Conservation (phyloP, 2,329 filamentous ascomycete species). For the Hirsutella rhossiliensis region DNA sequence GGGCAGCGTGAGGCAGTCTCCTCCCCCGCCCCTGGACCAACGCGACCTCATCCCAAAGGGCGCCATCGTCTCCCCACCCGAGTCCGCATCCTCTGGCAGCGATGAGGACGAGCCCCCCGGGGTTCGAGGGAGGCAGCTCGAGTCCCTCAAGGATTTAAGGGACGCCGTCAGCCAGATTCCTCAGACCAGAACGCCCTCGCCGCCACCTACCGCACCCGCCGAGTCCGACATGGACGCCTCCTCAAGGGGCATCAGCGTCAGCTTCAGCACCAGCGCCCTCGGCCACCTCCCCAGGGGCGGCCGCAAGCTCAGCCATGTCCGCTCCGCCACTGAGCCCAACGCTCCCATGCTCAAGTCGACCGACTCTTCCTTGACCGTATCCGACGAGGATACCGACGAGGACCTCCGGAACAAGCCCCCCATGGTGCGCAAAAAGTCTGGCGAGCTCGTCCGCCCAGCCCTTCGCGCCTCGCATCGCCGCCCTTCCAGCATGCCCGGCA, state of each 20-base stretch:
- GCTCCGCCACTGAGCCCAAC: constrained; percentile 44
- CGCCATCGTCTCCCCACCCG: constrained; percentile 82
- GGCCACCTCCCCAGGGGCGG: constrained; percentile 25
- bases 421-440: constrained; percentile 96
- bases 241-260: constrained; percentile 25
- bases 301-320: constrained; percentile 35
- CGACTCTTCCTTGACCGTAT: constrained; percentile 37
- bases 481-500: constrained; percentile 94
- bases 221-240: background rate
- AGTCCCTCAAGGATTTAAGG: constrained; percentile 57
- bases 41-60: constrained; percentile 60
- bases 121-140: constrained; percentile 33
- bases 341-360: constrained; percentile 32
- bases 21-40: constrained; percentile 64
- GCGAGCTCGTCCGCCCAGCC: constrained; percentile 87
- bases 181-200: constrained; percentile 30
- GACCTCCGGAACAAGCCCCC: constrained; percentile 58
- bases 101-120: constrained; percentile 60
- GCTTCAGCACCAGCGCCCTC: constrained; percentile 34
- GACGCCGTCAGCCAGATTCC: constrained; percentile 74
- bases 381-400: constrained; percentile 53
- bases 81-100: constrained; percentile 69
- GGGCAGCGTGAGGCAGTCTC: constrained; percentile 63
- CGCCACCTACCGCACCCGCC: constrained; percentile 30
- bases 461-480: constrained; percentile 70